Percentiles rank a stretch among this genome's conserved stretches.
Evolutionary conservation across 257 asterid genomes (phyloP).

Genomic region (Scutellaria baicalensis): DNA sequence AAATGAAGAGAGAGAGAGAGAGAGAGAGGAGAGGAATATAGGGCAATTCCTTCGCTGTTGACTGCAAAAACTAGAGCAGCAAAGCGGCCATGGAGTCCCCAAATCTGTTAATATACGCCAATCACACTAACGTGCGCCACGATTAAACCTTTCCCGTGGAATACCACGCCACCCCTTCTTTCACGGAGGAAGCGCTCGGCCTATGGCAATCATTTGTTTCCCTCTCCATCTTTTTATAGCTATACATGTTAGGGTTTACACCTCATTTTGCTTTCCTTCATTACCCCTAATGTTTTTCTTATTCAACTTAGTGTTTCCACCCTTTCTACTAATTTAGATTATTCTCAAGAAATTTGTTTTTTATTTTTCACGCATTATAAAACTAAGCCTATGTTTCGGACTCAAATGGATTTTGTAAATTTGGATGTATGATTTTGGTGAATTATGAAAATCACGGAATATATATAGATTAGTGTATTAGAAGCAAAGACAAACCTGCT

Average conservation of each 20-base stretch:
- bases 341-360: no score
- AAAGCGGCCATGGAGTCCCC: slow-evolving; percentile 47
- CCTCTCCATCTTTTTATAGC: background rate
- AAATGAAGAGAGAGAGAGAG: background rate
- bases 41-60: slow-evolving; percentile 46
- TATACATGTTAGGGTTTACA: background rate
- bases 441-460: no score
- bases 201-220: slow-evolving; percentile 43
- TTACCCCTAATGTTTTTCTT: background rate
- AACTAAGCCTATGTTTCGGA: no score
- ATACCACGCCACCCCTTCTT: slow-evolving; percentile 65
- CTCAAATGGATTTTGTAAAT: no score
- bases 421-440: no score
- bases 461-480: background rate
- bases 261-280: background rate
- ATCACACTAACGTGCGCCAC: slow-evolving; percentile 75
- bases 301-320: background rate
- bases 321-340: background rate
- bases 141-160: slow-evolving; percentile 67
- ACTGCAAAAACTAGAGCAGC: slow-evolving; percentile 39
- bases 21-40: slow-evolving; percentile 23
- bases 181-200: slow-evolving; percentile 78
- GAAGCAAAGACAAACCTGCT: slow-evolving; percentile 47
- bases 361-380: no score
- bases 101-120: slow-evolving; percentile 41